Conservation (phyloP, 1,284 basidiomycete genomes). For the Ceratobasidium theobromae region DNA sequence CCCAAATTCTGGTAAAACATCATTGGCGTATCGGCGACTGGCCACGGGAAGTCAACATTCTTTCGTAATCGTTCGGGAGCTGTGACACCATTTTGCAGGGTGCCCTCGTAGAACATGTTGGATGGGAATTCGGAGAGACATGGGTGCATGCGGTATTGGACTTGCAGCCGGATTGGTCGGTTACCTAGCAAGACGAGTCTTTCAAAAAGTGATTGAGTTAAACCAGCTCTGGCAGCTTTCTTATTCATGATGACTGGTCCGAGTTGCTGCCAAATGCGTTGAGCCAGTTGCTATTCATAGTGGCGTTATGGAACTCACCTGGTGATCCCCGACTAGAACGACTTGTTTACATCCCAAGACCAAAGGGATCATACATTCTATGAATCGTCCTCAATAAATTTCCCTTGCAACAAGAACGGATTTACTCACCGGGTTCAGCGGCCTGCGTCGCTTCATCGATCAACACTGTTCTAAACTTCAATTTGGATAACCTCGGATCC, state of each 20-base stretch:
- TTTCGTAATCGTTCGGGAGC: conserved; percentile 95
- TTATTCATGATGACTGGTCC: conserved; percentile 99
- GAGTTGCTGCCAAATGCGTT: conserved; percentile 64
- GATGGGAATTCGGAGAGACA: conserved; percentile 99
- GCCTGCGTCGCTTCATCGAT: conserved; percentile 99
- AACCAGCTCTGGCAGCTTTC: conserved; percentile 95
- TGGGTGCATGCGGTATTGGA: conserved; percentile 99
- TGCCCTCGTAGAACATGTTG: conserved; percentile 99
- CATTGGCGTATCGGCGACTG: conserved; percentile 96
- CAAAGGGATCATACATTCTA: conserved; percentile 99
- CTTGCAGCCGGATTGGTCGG: conserved; percentile 95
- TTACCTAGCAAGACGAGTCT: conserved; percentile 94
- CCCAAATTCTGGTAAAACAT: conserved; percentile 99
- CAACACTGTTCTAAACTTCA: conserved; percentile 97
- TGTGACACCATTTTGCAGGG: conserved; percentile 97
- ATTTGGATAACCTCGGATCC: conserved; percentile 90
- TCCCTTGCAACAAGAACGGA: background rate
- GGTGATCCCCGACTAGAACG: conserved; percentile 97
- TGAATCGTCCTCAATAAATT: conserved; percentile 34
- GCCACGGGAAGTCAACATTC: conserved; percentile 99
- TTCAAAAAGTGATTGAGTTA: conserved; percentile 98
- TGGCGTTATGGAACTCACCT: conserved; percentile 47
- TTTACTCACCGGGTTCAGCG: conserved; percentile 82
- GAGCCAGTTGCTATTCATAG: background rate
- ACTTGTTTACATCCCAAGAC: conserved; percentile 98